These are phyloP conservation scores for Boletus speciosus DNA, from an alignment of 768 basidiomycete species.

Conservation along the genomic window DNA sequence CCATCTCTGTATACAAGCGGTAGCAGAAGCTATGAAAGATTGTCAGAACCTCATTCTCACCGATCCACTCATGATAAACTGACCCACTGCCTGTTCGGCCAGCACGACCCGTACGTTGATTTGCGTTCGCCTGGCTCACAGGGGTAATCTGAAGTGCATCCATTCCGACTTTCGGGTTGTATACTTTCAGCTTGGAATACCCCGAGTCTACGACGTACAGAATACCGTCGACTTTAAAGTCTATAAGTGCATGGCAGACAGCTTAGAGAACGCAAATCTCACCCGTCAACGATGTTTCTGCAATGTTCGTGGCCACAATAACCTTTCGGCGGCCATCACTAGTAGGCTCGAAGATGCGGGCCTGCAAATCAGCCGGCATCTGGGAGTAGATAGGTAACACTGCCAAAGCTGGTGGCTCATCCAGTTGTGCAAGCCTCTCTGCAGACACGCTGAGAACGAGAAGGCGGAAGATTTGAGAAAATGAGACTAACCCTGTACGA, in stretches of 20 bases:
- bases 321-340: slow-evolving; percentile 93
- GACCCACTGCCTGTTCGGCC: slow-evolving; percentile 95
- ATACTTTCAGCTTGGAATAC: slow-evolving; percentile 96
- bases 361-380: slow-evolving; percentile 98
- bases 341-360: slow-evolving; percentile 95
- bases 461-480: neutral
- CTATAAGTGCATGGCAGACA: slow-evolving; percentile 4
- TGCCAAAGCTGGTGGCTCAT: slow-evolving; percentile 82
- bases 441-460: slow-evolving; percentile 4
- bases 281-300: slow-evolving; percentile 96
- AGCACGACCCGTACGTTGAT: slow-evolving; percentile 92
- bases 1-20: slow-evolving; percentile 96
- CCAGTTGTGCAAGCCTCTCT: slow-evolving; percentile 92
- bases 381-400: slow-evolving; percentile 99
- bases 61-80: slow-evolving; percentile 24
- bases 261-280: slow-evolving; percentile 6
- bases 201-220: slow-evolving; percentile 95
- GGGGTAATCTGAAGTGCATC: slow-evolving; percentile 98
- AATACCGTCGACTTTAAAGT: slow-evolving; percentile 83
- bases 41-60: slow-evolving; percentile 1
- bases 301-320: slow-evolving; percentile 98
- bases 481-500: slow-evolving; percentile 67
- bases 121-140: slow-evolving; percentile 97
- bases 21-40: slow-evolving; percentile 75
- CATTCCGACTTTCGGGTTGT: slow-evolving; percentile 99